phyloP scores from a whole-genome alignment of 805 yeast species.

The Saccharomycopsis javanensis region DNA sequence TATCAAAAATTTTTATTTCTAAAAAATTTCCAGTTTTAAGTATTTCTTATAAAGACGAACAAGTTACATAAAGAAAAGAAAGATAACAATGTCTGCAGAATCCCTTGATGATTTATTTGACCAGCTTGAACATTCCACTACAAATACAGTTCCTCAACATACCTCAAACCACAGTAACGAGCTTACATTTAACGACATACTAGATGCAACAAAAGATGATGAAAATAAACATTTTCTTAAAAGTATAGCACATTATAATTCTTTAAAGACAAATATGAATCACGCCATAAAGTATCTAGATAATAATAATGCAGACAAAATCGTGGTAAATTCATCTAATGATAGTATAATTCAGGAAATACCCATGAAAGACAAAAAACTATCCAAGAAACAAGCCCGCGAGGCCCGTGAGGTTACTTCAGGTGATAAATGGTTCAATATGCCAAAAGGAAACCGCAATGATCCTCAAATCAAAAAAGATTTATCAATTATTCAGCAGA shows the following conservation, averaged over 20 bases:
- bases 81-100: constrained; percentile 1
- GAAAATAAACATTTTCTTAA: constrained; percentile 1
- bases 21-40: no score
- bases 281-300: neutral
- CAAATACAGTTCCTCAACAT: neutral
- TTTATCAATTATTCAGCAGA: constrained; percentile 65
- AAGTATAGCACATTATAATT: constrained; percentile 3
- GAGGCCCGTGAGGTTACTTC: constrained; percentile 24
- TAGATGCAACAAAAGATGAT: neutral
- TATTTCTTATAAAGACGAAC: no score
- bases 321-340: neutral
- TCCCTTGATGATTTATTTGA: constrained; percentile 13
- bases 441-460: constrained; percentile 55
- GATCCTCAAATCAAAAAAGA: constrained; percentile 71
- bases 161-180: neutral
- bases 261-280: constrained; percentile 8
- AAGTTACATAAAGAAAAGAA: neutral
- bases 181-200: neutral
- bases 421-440: constrained; percentile 67
- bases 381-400: constrained; percentile 20
- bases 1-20: no score
- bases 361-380: constrained; percentile 2
- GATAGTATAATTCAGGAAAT: neutral
- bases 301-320: neutral
- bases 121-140: constrained; percentile 7